Base-by-base conservation (phyloP, 306 rosid genomes). In the Prunus salicina region DNA sequence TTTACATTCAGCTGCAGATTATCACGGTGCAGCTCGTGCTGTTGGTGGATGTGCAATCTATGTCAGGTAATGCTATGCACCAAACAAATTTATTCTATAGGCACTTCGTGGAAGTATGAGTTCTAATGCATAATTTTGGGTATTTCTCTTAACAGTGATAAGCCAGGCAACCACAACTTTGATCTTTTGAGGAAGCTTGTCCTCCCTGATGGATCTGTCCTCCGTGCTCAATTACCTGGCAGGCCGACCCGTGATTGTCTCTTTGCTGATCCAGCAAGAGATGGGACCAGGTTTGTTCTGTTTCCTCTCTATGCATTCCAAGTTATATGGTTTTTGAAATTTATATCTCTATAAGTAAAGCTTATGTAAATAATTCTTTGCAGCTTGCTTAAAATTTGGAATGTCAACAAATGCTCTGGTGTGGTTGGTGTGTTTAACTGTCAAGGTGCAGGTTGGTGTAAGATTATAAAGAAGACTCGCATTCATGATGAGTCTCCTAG, bases 361-460 rank as follows among this genome's bases (percentile, higher is more conserved):
- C 45, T 78, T 5, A 8, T 72, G 67, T 46, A 15, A 28, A 60
- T 53, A 22, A 45, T 64, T 69, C 80, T 75, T 76, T 84, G 71
- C 81, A 96, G 99, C 86, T 82, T 96, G 89, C 98, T 96, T 80
- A 96, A 96, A 81, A 72, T 96, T 80, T 96, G 99, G 99, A 96
- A 96, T 86, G 32, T 96, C 81, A 96, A 96, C 88, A 88, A 89
- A 74, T 93, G 91, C 76, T 75, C 96, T 22, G 99, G 99, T 51
- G 97, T 96, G 19, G 89, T 96, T 68, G 99, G 99, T 64, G 93
- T 92, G 5, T 96, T 92, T 78, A 96, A 96, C 75, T 92, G 99
- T 82, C 99, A 96, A 89, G 99, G 99, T 67, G 99, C 99, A 20
- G 99, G 98, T 10, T 96, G 99, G 99, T 92, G 99, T 93, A 92